phyloP scores from a whole-genome alignment of 176 grass and related monocot genomes.

The Secale cereale region DNA sequence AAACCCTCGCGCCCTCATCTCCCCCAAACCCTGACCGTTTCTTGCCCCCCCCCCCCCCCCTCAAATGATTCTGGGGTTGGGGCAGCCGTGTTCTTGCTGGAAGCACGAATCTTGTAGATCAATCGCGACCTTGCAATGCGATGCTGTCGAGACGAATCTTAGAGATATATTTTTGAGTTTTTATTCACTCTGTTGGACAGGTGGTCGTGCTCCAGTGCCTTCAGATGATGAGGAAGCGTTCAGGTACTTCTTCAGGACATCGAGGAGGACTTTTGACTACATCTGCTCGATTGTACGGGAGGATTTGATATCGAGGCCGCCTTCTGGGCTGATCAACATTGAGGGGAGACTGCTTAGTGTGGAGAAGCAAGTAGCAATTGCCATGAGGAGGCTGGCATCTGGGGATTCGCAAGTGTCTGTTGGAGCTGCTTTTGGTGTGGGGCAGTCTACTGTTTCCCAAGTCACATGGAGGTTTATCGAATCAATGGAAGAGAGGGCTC shows the following conservation, averaged over 20 bases:
- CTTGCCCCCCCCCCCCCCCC: not conserved
- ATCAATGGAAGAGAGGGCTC: conserved; percentile 88
- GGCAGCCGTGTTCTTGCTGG: not conserved
- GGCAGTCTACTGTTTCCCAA: conserved; percentile 95
- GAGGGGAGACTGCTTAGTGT: conserved; percentile 95
- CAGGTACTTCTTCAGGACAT: conserved; percentile 95
- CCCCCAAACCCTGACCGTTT: not conserved
- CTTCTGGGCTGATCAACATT: conserved; percentile 94
- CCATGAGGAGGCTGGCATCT: conserved; percentile 86
- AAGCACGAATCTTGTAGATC: not conserved
- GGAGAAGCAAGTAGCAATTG: conserved; percentile 99
- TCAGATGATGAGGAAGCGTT: conserved; percentile 89
- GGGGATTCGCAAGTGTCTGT: conserved; percentile 95
- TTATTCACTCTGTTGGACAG: conserved; percentile 44
- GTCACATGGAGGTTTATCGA: conserved; percentile 99
- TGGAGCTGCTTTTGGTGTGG: conserved; percentile 84
- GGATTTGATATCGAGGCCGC: conserved; percentile 91
- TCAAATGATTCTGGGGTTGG: conserved; percentile 18
- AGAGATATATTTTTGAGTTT: not conserved
- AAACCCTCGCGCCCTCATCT: not conserved
- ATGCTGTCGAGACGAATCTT: not conserved
- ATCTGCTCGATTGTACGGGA: conserved; percentile 93
- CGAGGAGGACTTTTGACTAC: conserved; percentile 89
- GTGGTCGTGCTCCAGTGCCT: conserved; percentile 47
- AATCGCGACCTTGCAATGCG: too few species aligned